Evolutionary conservation across 2,329 filamentous ascomycete species (phyloP).

Genomic region (Xylariales sp.): DNA sequence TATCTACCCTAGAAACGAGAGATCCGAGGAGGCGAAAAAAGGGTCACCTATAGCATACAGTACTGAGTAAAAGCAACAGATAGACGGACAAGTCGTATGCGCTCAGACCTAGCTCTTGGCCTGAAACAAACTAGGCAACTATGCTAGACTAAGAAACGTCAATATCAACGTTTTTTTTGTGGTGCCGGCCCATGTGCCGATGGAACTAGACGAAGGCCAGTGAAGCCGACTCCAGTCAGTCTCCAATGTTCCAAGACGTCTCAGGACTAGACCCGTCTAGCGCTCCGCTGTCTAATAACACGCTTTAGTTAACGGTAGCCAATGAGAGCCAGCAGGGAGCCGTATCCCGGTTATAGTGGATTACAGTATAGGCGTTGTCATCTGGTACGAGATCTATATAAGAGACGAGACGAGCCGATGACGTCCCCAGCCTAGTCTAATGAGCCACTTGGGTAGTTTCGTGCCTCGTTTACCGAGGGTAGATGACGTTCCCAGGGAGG

Average conservation of each 20-base stretch:
- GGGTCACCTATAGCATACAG: neutral
- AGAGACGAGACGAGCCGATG: conserved; percentile 13
- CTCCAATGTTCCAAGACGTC: conserved; percentile 35
- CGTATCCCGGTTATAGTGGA: conserved; percentile 23
- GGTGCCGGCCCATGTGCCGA: conserved; percentile 36
- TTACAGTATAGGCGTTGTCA: conserved; percentile 17
- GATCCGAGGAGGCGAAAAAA: neutral
- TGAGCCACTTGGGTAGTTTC: neutral
- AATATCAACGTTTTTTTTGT: conserved; percentile 35
- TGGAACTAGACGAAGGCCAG: conserved; percentile 23
- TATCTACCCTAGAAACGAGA: conserved; percentile 7
- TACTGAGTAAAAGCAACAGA: conserved; percentile 7
- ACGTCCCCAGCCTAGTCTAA: neutral
- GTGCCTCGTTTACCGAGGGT: conserved; percentile 1
- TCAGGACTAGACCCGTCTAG: conserved; percentile 29
- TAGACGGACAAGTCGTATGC: conserved; percentile 14
- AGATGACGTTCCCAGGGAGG: conserved; percentile 16
- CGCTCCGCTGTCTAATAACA: conserved; percentile 27
- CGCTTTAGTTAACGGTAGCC: conserved; percentile 25
- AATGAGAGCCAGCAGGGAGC: conserved; percentile 18
- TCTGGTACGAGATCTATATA: neutral
- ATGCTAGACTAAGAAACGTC: conserved; percentile 31
- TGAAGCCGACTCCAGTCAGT: conserved; percentile 25
- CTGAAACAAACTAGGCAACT: conserved; percentile 25
- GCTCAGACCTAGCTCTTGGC: conserved; percentile 14